A percentile compares a stretch with the other conserved stretches of the same genome.
Evolutionary conservation across 1,284 basidiomycete genomes (phyloP).

Genomic region (Sporisorium reilianum): DNA sequence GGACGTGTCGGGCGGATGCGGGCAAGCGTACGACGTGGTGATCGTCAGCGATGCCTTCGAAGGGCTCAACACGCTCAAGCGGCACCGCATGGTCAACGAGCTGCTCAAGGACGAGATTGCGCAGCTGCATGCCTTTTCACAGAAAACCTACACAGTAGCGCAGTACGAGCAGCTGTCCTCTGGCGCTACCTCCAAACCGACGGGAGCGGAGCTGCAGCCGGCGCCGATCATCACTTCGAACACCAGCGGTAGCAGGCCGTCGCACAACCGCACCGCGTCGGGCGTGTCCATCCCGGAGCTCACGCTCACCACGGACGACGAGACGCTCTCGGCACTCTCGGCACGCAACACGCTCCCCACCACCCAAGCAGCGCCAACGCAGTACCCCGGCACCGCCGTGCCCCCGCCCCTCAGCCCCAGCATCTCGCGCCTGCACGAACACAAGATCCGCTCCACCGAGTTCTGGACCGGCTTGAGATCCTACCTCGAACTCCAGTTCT

Average conservation of each 20-base stretch:
- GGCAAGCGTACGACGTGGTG: slow-evolving; percentile 68
- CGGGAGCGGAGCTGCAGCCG: slow-evolving; percentile 27
- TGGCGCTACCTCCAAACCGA: slow-evolving; percentile 7
- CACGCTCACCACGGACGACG: slow-evolving; percentile 64
- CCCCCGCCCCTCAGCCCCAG: slow-evolving; percentile 42
- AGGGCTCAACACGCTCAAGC: slow-evolving; percentile 65
- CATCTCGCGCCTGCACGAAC: slow-evolving; percentile 63
- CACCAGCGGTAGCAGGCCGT: slow-evolving; percentile 3
- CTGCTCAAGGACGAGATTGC: slow-evolving; percentile 71
- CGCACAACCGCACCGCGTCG: slow-evolving; percentile 60
- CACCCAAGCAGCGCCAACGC: too few species aligned
- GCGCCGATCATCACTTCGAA: slow-evolving; percentile 43
- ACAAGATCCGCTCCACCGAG: slow-evolving; percentile 54
- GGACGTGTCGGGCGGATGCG: slow-evolving; percentile 68
- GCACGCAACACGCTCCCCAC: too few species aligned
- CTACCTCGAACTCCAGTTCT: slow-evolving; percentile 61
- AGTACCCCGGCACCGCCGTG: slow-evolving; percentile 37
- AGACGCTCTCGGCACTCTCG: slow-evolving; percentile 31
- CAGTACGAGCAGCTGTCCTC: slow-evolving; percentile 49
- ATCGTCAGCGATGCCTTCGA: slow-evolving; percentile 65
- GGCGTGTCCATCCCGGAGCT: slow-evolving; percentile 65
- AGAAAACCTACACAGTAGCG: slow-evolving; percentile 66
- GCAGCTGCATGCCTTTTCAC: slow-evolving; percentile 71
- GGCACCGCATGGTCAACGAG: slow-evolving; percentile 70
- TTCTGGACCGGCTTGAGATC: slow-evolving; percentile 63